Conservation (phyloP, 2,329 filamentous ascomycete genomes). For the Hypoxylon sp. region DNA sequence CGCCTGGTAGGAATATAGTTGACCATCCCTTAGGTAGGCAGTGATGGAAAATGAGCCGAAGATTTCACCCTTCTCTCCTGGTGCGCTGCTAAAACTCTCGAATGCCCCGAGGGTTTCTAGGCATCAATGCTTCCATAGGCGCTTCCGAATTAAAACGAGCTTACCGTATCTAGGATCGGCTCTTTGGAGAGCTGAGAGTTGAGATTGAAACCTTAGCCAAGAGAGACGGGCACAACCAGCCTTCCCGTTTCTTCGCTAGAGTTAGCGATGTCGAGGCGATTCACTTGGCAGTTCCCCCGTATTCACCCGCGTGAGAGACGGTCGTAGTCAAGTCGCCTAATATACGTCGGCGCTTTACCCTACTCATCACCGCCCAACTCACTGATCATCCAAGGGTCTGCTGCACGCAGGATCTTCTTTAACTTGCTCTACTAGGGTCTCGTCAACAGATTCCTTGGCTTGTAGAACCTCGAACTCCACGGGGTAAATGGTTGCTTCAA, state of each 20-base stretch:
- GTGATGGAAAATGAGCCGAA: neutral
- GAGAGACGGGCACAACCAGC: slow-evolving; percentile 36
- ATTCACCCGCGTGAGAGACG: slow-evolving; percentile 23
- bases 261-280: slow-evolving; percentile 21
- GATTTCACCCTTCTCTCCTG: neutral
- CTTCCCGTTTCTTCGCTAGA: slow-evolving; percentile 21
- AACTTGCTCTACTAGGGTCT: slow-evolving; percentile 28
- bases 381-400: slow-evolving; percentile 2
- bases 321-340: slow-evolving; percentile 25
- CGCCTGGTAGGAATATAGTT: neutral
- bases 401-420: slow-evolving; percentile 13
- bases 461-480: slow-evolving; percentile 22
- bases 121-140: slow-evolving; percentile 9
- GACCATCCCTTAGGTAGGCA: neutral
- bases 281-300: slow-evolving; percentile 28
- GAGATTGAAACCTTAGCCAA: slow-evolving; percentile 40
- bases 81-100: neutral
- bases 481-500: slow-evolving; percentile 13
- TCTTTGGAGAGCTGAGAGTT: slow-evolving; percentile 15
- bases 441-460: slow-evolving; percentile 21
- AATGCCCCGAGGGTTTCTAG: slow-evolving; percentile 2
- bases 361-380: slow-evolving; percentile 18
- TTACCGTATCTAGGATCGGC: no score
- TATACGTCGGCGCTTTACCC: slow-evolving; percentile 13
- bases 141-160: neutral